Evolutionary conservation across 495 filamentous ascomycete genomes (phyloP), one percentile per base, ranked within the genome.

Genomic region (Tuber microsphaerosporum): DNA sequence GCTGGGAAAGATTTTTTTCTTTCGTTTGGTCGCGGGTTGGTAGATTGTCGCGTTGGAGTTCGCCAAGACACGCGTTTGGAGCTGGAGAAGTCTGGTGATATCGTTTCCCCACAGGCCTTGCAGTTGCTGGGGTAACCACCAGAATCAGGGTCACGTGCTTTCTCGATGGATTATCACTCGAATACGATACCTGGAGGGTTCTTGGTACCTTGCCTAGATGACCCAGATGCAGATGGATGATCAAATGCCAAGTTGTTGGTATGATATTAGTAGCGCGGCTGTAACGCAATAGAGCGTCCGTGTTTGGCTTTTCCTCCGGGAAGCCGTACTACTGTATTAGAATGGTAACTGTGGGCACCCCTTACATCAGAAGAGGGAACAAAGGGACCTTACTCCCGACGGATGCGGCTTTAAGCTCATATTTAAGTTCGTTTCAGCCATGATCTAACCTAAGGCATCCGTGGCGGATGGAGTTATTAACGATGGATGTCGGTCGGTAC

Each of bases 41-140:
- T 46, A 31, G 26, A 26, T 34, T 65, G 56, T 65, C 56, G 56
- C 56, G 56, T 65, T 61, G 26, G 56, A 26, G 31, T 19, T 34
- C 14, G 56, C 56, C 56, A 65, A 65, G 56, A 65, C 56, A 65
- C 56, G 56, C 56, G 56, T 65, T 65, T 65, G 56, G 51, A 14
- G 56, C 16, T 34, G 56, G 56, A 1, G 56, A 65, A 34, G 56
- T 65, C 56, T 65, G 26, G 26, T 65, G 56, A 65, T 65, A 65
- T 34, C 56, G 56, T 34, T 65, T 26, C 12, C 31, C 26, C 10
- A 34, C n/a, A 26, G 26, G 56, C 26, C 10, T 6, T 65, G 56
- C 56, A 31, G 56, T 65, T 65, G 56, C 56, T 34, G 56, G 56
- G 56, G 56, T 65, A 65, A 65, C 56, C 56, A 65, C 56, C 14